phyloP scores from a whole-genome alignment of 2,329 filamentous ascomycete species.

The Ceratocystis alfenasii region DNA sequence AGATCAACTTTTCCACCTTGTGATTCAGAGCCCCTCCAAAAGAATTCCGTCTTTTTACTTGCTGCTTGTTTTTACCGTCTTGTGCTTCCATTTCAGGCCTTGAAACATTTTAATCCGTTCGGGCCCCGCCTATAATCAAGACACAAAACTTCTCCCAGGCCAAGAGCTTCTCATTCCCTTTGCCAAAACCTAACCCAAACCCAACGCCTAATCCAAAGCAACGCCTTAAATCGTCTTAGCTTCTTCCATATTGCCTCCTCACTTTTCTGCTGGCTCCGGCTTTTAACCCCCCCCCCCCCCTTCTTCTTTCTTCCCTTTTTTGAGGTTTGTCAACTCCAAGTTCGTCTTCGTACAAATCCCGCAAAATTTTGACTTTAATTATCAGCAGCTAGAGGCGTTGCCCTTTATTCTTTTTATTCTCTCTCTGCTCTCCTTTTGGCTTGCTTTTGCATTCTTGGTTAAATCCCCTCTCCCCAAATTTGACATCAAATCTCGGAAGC shows the following conservation, averaged over 20 bases:
- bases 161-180: too few relatives aligned
- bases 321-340: background rate
- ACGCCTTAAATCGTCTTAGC: background rate
- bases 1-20: too few relatives aligned
- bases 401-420: background rate
- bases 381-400: too few relatives aligned
- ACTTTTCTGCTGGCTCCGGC: background rate
- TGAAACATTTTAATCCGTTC: too few relatives aligned
- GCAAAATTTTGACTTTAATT: background rate
- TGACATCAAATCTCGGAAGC: constrained; percentile 4
- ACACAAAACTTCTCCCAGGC: too few relatives aligned
- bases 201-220: too few relatives aligned
- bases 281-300: background rate
- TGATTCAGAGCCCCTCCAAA: too few relatives aligned
- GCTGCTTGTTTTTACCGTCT: too few relatives aligned
- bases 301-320: background rate
- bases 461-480: background rate
- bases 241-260: background rate
- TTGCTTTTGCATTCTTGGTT: background rate
- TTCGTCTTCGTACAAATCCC: constrained; percentile 10
- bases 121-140: too few relatives aligned
- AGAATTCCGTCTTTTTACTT: too few relatives aligned
- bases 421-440: background rate
- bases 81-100: too few relatives aligned
- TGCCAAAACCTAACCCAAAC: too few relatives aligned